These are phyloP conservation scores for Aspergillus taichungensis DNA, from an alignment of 495 filamentous ascomycete species.

Conservation along the genomic window DNA sequence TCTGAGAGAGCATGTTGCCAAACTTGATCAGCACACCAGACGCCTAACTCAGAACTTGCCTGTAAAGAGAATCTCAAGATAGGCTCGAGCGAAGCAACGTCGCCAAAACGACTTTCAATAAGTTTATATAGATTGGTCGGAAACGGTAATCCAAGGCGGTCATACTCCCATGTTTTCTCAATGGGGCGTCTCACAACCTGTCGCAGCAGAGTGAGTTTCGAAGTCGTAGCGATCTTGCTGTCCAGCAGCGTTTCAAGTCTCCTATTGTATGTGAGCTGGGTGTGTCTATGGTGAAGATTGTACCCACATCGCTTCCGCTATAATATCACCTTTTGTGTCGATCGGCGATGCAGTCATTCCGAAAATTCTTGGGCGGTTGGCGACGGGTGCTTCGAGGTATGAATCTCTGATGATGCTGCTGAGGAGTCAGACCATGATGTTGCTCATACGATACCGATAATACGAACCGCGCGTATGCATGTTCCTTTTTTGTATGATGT, in stretches of 20 bases:
- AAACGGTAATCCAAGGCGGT: constrained; percentile 37
- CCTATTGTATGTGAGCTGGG: constrained; percentile 22
- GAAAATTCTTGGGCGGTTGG: constrained; percentile 67
- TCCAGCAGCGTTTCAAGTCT: constrained; percentile 73
- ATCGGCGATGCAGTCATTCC: constrained; percentile 98
- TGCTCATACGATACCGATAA: too few relatives aligned
- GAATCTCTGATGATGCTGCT: constrained; percentile 75
- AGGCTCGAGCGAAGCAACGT: constrained; percentile 47
- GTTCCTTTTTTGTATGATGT: constrained; percentile 92
- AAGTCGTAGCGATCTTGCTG: constrained; percentile 73
- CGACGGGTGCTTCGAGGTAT: constrained; percentile 45
- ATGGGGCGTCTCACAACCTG: constrained; percentile 48
- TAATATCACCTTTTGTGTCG: constrained; percentile 67
- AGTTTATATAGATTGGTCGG: constrained; percentile 55
- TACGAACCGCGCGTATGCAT: constrained; percentile 68
- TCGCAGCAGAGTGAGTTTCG: constrained; percentile 53
- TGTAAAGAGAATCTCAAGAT: constrained; percentile 49
- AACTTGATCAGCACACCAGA: constrained; percentile 78
- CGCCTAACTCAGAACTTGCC: constrained; percentile 61
- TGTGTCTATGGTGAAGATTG: background rate
- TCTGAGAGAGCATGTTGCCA: constrained; percentile 68
- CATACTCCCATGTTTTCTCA: constrained; percentile 55
- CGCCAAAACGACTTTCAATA: constrained; percentile 47
- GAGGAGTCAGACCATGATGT: constrained; percentile 5
- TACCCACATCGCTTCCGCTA: constrained; percentile 52